A percentile compares a stretch with the other conserved stretches of the same genome.
These are phyloP conservation scores for Warburgia ugandensis DNA, from an alignment of 164 flowering plant species.

Conservation along the genomic window DNA sequence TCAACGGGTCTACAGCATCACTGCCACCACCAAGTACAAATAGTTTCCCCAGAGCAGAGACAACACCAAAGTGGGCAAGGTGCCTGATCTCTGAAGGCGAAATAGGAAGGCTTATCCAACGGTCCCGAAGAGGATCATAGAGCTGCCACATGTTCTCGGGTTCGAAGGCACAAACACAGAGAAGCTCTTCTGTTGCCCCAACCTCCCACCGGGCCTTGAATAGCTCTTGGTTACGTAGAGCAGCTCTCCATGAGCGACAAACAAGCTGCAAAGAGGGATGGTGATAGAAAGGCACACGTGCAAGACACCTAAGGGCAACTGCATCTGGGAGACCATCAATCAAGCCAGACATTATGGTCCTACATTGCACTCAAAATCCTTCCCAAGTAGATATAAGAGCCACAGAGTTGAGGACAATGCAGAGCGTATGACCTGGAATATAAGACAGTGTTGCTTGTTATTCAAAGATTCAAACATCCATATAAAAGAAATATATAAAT, in stretches of 20 bases:
- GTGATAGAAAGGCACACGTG: constrained; percentile 70
- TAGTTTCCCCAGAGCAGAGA: constrained; percentile 64
- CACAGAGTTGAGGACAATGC: too few relatives aligned
- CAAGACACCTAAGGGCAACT: constrained; percentile 83
- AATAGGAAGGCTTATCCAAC: constrained; percentile 78
- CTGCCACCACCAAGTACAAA: constrained; percentile 95
- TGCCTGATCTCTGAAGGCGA: constrained; percentile 75
- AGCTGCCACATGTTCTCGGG: constrained; percentile 93
- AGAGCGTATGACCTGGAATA: too few relatives aligned
- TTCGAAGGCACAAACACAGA: constrained; percentile 75
- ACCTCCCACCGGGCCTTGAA: constrained; percentile 67
- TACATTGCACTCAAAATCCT: constrained; percentile 15
- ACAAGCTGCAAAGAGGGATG: constrained; percentile 73
- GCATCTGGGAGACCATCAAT: constrained; percentile 98
- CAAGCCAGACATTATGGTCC: constrained; percentile 57
- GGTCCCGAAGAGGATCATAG: constrained; percentile 70
- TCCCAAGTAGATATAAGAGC: too few relatives aligned
- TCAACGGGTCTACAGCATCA: constrained; percentile 82
- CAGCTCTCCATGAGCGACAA: constrained; percentile 78
- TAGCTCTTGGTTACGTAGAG: constrained; percentile 57
- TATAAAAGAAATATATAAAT: too few relatives aligned
- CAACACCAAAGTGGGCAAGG: constrained; percentile 79
- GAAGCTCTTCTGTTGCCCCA: constrained; percentile 59
- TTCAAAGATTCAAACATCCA: too few relatives aligned
- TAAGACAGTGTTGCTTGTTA: too few relatives aligned